These are phyloP conservation scores for Vitis riparia DNA, from an alignment of 164 flowering plant species.

Conservation along the genomic window DNA sequence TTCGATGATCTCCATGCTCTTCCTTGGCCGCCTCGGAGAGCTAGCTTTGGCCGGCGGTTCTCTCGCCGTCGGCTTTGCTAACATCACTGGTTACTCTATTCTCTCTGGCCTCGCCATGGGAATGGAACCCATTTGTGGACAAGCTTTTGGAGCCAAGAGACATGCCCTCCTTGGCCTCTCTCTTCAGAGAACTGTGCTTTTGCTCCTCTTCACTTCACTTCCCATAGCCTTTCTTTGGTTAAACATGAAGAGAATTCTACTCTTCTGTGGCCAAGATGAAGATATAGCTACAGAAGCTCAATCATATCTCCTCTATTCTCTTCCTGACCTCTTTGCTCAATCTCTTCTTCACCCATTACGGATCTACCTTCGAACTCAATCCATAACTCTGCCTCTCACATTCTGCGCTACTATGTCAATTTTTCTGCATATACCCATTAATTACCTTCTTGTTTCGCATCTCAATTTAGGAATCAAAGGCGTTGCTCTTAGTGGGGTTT, in stretches of 20 bases:
- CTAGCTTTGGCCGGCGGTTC: conserved; percentile 71
- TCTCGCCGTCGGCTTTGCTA: conserved; percentile 64
- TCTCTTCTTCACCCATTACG: conserved; percentile 61
- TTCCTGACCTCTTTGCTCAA: conserved; percentile 67
- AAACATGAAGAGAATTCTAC: conserved; percentile 43
- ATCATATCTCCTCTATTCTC: conserved; percentile 40
- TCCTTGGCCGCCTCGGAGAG: conserved; percentile 66
- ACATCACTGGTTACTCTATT: conserved; percentile 73
- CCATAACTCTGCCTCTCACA: conserved; percentile 61
- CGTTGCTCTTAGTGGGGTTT: conserved; percentile 49
- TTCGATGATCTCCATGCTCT: conserved; percentile 71
- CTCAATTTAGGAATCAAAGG: conserved; percentile 53
- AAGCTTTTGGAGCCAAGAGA: conserved; percentile 63
- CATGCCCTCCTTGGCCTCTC: conserved; percentile 46
- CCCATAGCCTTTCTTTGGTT: conserved; percentile 61
- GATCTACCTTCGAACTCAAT: conserved; percentile 59
- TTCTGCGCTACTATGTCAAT: conserved; percentile 47
- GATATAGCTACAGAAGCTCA: conserved; percentile 57
- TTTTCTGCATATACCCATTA: conserved; percentile 53
- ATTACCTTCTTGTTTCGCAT: conserved; percentile 39
- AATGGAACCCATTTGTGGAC: conserved; percentile 77
- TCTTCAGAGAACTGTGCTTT: conserved; percentile 50
- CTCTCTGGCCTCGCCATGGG: conserved; percentile 77
- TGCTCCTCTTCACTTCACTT: conserved; percentile 36
- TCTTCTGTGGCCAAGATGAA: conserved; percentile 50